Evolutionary conservation across 2,329 filamentous ascomycete species (phyloP).

Genomic region (Huntiella omanensis): DNA sequence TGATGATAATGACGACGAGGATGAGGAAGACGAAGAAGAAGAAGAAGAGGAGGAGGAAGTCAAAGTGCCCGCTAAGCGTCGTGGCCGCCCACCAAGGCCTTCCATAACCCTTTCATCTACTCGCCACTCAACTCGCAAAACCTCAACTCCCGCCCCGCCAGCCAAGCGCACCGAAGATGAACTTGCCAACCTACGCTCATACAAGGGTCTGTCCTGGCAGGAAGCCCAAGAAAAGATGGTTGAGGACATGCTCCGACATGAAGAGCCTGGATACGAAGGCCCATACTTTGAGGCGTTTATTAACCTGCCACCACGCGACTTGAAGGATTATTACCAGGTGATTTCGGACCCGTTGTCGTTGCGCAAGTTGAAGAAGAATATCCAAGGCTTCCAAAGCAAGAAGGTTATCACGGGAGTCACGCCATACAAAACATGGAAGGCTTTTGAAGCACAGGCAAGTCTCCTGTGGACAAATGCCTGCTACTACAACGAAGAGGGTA

Average conservation of each 20-base stretch:
- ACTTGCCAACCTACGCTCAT: slow-evolving; percentile 29
- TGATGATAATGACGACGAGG: slow-evolving; percentile 16
- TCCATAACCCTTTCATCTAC: neutral
- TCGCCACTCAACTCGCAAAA: slow-evolving; percentile 7
- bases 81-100: slow-evolving; percentile 8
- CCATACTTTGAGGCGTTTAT: slow-evolving; percentile 56
- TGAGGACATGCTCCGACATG: slow-evolving; percentile 50
- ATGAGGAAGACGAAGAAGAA: slow-evolving; percentile 17
- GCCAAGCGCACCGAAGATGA: slow-evolving; percentile 18
- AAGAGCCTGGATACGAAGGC: slow-evolving; percentile 49
- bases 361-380: slow-evolving; percentile 55
- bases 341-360: slow-evolving; percentile 69
- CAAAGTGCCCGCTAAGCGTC: slow-evolving; percentile 4
- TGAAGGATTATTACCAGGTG: slow-evolving; percentile 74
- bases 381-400: slow-evolving; percentile 54
- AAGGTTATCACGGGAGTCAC: slow-evolving; percentile 41
- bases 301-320: slow-evolving; percentile 52
- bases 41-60: slow-evolving; percentile 12
- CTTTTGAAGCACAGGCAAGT: slow-evolving; percentile 62
- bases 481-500: slow-evolving; percentile 82
- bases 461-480: slow-evolving; percentile 77
- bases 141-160: slow-evolving; percentile 5
- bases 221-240: slow-evolving; percentile 75
- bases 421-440: slow-evolving; percentile 65
- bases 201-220: slow-evolving; percentile 59